Percentiles rank a stretch among this genome's conserved stretches.
Evolutionary conservation across 352 stramenopile genomes (phyloP).

Genomic region (Halophytophthora polymorphica): DNA sequence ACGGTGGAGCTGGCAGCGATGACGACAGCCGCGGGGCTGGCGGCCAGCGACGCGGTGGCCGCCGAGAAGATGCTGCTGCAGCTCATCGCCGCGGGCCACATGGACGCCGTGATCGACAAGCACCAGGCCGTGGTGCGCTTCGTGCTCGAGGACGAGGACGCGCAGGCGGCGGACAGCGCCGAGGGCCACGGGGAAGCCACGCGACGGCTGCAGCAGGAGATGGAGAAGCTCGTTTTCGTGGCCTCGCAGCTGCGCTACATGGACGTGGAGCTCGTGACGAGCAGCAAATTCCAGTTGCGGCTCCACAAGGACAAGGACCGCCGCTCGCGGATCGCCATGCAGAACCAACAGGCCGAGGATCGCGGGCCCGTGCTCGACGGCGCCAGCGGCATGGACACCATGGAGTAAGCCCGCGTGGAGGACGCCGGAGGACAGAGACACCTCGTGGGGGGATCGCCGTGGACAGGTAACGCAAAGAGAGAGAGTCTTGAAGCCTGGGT

Average conservation of each 20-base stretch:
- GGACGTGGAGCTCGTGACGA: slow-evolving; percentile 81
- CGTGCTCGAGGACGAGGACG: slow-evolving; percentile 57
- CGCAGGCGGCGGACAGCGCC: slow-evolving; percentile 11
- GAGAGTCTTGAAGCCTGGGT: too few species aligned
- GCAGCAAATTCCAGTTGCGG: slow-evolving; percentile 71
- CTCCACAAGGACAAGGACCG: slow-evolving; percentile 79
- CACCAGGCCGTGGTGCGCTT: slow-evolving; percentile 79
- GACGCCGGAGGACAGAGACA: neutral
- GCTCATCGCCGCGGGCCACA: slow-evolving; percentile 48
- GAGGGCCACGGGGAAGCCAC: slow-evolving; percentile 47
- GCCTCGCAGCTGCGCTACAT: slow-evolving; percentile 68
- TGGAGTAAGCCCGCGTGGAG: slow-evolving; percentile 36
- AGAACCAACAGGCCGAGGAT: slow-evolving; percentile 49
- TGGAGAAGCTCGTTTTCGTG: slow-evolving; percentile 70
- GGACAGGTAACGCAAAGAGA: too few species aligned
- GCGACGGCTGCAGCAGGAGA: slow-evolving; percentile 55
- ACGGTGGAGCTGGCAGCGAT: slow-evolving; percentile 72
- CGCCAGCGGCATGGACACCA: slow-evolving; percentile 49
- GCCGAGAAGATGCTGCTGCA: slow-evolving; percentile 65
- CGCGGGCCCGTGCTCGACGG: slow-evolving; percentile 26
- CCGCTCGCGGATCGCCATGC: slow-evolving; percentile 40
- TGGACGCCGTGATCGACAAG: slow-evolving; percentile 73
- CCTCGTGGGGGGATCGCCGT: too few species aligned
- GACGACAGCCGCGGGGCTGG: slow-evolving; percentile 41
- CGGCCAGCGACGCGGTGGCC: slow-evolving; percentile 23